Evolutionary conservation across 192 early-diverging fungal genomes (phyloP).

Genomic region (Coemansia pectinata): DNA sequence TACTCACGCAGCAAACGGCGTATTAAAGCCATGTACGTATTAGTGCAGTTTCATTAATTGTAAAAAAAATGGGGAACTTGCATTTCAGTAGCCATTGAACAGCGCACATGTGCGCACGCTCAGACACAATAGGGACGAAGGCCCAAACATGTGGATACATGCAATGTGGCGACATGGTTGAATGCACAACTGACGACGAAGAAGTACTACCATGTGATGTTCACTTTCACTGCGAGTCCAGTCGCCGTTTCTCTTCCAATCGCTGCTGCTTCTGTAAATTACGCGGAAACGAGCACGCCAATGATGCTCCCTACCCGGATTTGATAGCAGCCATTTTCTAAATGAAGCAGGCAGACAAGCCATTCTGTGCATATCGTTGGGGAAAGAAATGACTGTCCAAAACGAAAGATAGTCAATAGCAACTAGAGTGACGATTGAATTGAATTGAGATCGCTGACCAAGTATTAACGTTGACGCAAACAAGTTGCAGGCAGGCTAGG

Average conservation of each 20-base stretch:
- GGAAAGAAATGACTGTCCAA: neutral
- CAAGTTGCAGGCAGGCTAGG: neutral
- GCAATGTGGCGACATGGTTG: neutral
- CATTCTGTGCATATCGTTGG: neutral
- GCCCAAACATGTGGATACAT: neutral
- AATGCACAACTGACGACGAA: neutral
- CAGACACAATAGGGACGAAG: neutral
- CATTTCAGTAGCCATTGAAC: neutral
- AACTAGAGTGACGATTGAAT: neutral
- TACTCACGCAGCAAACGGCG: neutral
- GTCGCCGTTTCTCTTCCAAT: neutral
- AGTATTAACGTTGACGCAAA: neutral
- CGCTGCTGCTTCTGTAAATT: neutral
- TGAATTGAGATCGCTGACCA: neutral
- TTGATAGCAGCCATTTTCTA: neutral
- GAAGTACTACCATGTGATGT: constrained; percentile 4
- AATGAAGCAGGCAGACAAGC: neutral
- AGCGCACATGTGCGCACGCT: neutral
- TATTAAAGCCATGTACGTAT: neutral
- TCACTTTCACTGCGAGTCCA: neutral
- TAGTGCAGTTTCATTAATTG: neutral
- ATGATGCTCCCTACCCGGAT: neutral
- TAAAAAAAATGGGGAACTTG: neutral
- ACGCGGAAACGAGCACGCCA: neutral
- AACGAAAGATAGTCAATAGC: neutral